Evolutionary conservation across 1,284 basidiomycete species (phyloP).

Genomic region (Ceratobasidium sp.): DNA sequence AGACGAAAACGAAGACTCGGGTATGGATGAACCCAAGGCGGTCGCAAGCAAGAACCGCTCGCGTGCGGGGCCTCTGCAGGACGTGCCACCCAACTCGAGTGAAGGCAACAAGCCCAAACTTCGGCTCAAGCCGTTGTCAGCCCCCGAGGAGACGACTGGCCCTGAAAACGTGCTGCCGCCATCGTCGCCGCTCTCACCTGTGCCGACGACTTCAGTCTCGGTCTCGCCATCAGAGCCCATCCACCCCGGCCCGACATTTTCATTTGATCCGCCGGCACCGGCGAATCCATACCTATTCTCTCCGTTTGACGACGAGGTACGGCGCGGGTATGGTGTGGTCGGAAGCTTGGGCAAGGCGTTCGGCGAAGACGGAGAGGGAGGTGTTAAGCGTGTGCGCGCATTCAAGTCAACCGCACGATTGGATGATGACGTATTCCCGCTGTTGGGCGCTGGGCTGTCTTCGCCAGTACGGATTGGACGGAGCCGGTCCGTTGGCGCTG

Average conservation of each 20-base stretch:
- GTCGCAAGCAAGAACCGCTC: constrained; percentile 5
- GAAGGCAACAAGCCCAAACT: constrained; percentile 30
- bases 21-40: not conserved
- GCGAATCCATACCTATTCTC: constrained; percentile 31
- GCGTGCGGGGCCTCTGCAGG: constrained; percentile 28
- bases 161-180: constrained; percentile 35
- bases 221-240: constrained; percentile 39
- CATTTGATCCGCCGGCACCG: constrained; percentile 18
- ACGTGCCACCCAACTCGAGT: constrained; percentile 36
- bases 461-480: constrained; percentile 31
- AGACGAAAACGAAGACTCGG: constrained; percentile 25
- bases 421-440: constrained; percentile 32
- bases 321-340: constrained; percentile 37
- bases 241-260: constrained; percentile 37
- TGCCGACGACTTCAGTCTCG: constrained; percentile 28
- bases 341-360: constrained; percentile 40
- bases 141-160: constrained; percentile 17
- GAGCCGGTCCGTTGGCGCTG: constrained; percentile 17
- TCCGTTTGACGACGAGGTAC: constrained; percentile 37
- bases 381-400: constrained; percentile 34
- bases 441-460: constrained; percentile 25
- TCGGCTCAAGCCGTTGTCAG: constrained; percentile 35
- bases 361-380: constrained; percentile 35
- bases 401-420: constrained; percentile 39
- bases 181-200: constrained; percentile 41